phyloP scores from a whole-genome alignment of 1,284 basidiomycete species.

The Rhodotorula mucilaginosa region DNA sequence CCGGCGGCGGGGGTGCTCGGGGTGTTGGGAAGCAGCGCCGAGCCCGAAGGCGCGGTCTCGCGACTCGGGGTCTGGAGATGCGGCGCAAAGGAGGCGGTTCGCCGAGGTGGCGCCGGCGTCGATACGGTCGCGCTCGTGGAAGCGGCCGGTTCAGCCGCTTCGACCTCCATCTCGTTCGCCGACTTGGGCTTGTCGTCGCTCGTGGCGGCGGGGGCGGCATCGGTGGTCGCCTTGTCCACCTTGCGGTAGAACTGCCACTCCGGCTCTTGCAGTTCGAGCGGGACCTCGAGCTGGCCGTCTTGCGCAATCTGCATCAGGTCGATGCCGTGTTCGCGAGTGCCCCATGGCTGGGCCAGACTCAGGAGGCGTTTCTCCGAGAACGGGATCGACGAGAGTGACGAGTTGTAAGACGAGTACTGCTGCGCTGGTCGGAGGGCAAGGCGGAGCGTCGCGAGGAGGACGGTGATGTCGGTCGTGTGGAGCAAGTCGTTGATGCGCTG shows the following conservation, averaged over 20 bases:
- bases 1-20: slow-evolving; percentile 23
- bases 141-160: neutral
- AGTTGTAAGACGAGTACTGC: slow-evolving; percentile 72
- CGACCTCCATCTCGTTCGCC: slow-evolving; percentile 27
- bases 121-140: neutral
- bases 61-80: slow-evolving; percentile 10
- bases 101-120: slow-evolving; percentile 32
- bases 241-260: slow-evolving; percentile 52
- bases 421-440: slow-evolving; percentile 88
- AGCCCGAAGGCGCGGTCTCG: neutral
- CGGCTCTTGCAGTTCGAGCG: slow-evolving; percentile 48
- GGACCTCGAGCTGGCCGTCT: slow-evolving; percentile 41
- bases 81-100: slow-evolving; percentile 28
- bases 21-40: slow-evolving; percentile 10
- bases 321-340: slow-evolving; percentile 48
- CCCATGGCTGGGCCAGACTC: slow-evolving; percentile 47
- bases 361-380: slow-evolving; percentile 49
- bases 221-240: slow-evolving; percentile 7
- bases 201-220: slow-evolving; percentile 1
- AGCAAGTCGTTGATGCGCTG: slow-evolving; percentile 87
- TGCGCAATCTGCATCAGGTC: slow-evolving; percentile 51
- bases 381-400: slow-evolving; percentile 58
- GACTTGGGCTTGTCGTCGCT: slow-evolving; percentile 19
- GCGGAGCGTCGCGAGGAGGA: slow-evolving; percentile 78
- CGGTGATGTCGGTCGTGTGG: slow-evolving; percentile 82